Evolutionary conservation across 1,139 yeast genomes (phyloP).

Genomic region (Yamadazyma blattariae): DNA sequence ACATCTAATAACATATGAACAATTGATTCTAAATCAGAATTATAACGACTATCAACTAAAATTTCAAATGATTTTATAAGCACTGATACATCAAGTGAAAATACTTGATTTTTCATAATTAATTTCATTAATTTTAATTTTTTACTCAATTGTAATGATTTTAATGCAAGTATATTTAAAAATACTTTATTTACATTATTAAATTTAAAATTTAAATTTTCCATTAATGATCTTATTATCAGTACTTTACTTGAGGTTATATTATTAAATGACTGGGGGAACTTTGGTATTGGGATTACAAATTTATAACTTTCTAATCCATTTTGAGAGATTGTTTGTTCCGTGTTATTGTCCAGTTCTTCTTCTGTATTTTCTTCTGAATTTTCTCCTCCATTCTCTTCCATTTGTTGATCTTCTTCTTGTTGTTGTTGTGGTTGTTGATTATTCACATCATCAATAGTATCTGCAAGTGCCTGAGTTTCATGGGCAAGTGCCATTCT

Average conservation of each 20-base stretch:
- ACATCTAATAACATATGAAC: constrained; percentile 9
- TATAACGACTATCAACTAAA: constrained; percentile 7
- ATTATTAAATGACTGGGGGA: constrained; percentile 6
- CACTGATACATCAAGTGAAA: constrained; percentile 3
- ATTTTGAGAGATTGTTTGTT: background rate
- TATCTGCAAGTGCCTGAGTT: constrained; percentile 7
- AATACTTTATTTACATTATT: constrained; percentile 9
- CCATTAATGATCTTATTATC: constrained; percentile 11
- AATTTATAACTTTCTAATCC: constrained; percentile 1
- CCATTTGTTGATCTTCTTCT: background rate
- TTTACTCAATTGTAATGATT: background rate
- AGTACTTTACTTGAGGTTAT: constrained; percentile 12
- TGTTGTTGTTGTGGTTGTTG: background rate
- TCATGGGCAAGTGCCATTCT: constrained; percentile 10
- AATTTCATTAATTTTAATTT: constrained; percentile 3
- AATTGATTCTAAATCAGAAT: constrained; percentile 10
- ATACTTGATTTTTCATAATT: constrained; percentile 4
- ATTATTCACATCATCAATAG: background rate
- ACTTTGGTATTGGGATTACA: constrained; percentile 6
- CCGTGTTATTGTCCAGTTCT: background rate
- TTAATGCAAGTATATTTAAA: too few species aligned
- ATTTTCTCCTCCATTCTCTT: background rate
- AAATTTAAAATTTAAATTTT: constrained; percentile 14
- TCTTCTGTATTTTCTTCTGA: background rate
- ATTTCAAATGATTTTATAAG: constrained; percentile 8